Evolutionary conservation across 2,329 filamentous ascomycete species (phyloP).

Genomic region (Sporothrix inflata): DNA sequence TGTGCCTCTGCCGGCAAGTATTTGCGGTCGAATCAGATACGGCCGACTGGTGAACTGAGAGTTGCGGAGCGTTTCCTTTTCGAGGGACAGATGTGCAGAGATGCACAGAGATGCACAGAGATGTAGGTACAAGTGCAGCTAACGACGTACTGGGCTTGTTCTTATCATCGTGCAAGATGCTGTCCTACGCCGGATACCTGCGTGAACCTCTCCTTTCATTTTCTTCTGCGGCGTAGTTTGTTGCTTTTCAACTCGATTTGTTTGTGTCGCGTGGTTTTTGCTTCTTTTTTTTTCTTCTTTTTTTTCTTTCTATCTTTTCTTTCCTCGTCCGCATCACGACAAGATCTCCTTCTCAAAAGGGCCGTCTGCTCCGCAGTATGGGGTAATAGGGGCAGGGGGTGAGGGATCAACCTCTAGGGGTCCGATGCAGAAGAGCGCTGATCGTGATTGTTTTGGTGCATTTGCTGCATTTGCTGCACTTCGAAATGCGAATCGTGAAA

Average conservation of each 20-base stretch:
- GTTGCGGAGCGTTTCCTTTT: neutral
- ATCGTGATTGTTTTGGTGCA: constrained; percentile 1
- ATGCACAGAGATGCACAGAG: too few relatives aligned
- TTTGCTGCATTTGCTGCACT: neutral
- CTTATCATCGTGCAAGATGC: neutral
- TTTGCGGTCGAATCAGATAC: neutral
- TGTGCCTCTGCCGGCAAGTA: neutral
- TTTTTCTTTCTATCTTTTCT: too few relatives aligned
- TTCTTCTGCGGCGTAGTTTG: neutral
- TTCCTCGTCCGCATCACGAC: too few relatives aligned
- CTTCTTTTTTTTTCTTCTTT: too few relatives aligned
- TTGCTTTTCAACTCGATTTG: neutral
- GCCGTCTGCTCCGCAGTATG: constrained; percentile 13
- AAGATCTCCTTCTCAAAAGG: neutral
- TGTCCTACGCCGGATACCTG: neutral
- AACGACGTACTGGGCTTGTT: neutral
- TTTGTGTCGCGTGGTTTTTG: neutral
- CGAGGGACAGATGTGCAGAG: neutral
- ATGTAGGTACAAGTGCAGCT: constrained; percentile 3
- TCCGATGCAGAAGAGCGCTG: constrained; percentile 5
- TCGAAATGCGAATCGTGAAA: neutral
- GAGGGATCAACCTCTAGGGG: neutral
- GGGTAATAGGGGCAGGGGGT: neutral
- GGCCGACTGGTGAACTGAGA: neutral
- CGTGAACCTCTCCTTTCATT: neutral